Percentiles rank a stretch among this genome's conserved stretches.
These are phyloP conservation scores for Dioscorea zingiberensis DNA, from an alignment of 106 monocot genomes.

Conservation along the genomic window DNA sequence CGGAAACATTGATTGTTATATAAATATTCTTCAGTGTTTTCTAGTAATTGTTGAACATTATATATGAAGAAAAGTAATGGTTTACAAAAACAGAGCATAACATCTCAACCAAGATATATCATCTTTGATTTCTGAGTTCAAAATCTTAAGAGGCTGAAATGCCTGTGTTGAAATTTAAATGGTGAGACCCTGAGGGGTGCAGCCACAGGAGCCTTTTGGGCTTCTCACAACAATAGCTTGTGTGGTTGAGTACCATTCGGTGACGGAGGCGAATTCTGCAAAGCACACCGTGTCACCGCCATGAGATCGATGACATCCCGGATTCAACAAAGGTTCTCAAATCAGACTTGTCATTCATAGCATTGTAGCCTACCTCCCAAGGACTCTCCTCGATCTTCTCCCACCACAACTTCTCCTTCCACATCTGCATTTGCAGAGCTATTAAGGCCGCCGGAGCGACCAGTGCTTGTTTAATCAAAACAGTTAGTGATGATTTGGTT, in stretches of 20 bases:
- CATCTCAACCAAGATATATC: no score
- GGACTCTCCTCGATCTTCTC: constrained; percentile 70
- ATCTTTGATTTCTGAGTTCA: no score
- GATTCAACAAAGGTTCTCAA: constrained; percentile 65
- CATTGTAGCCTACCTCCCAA: constrained; percentile 82
- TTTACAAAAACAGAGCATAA: no score
- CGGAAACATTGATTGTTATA: no score
- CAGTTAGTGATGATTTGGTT: no score
- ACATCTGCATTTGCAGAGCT: constrained; percentile 80
- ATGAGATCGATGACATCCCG: constrained; percentile 79
- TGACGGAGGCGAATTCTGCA: constrained; percentile 83
- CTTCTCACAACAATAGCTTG: constrained; percentile 92
- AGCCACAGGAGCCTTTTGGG: constrained; percentile 47
- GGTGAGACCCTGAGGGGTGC: constrained; percentile 21
- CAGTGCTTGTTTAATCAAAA: constrained; percentile 35
- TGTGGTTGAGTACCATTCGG: constrained; percentile 81
- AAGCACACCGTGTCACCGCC: constrained; percentile 69
- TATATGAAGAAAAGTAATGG: no score
- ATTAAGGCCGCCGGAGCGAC: constrained; percentile 71
- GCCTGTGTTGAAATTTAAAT: constrained; percentile 2
- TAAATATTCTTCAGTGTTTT: no score
- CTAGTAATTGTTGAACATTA: no score
- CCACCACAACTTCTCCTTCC: constrained; percentile 88
- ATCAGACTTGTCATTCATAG: constrained; percentile 74
- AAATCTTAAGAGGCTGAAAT: no score